phyloP scores from a whole-genome alignment of 2,329 filamentous ascomycete genomes.

The Claviceps purpurea region DNA sequence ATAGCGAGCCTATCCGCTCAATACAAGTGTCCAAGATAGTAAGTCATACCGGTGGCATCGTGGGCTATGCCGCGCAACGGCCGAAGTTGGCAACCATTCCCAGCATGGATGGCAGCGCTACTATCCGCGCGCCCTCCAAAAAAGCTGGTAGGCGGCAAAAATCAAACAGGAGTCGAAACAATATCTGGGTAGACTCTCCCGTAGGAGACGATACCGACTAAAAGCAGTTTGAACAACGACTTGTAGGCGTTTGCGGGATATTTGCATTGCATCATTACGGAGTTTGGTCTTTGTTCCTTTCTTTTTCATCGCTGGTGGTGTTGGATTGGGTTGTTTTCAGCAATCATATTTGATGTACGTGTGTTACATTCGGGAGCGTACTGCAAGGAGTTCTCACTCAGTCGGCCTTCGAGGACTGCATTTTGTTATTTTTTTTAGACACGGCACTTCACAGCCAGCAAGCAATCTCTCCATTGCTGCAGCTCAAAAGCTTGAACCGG shows the following conservation, averaged over 20 bases:
- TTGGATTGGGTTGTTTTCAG: neutral
- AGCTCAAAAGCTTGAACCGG: neutral
- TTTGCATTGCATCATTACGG: neutral
- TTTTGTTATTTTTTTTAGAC: neutral
- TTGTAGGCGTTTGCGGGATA: neutral
- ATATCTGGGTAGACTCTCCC: conserved; percentile 18
- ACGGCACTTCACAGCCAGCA: neutral
- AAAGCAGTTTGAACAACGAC: neutral
- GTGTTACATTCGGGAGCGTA: conserved; percentile 6
- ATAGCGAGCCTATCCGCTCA: conserved; percentile 16
- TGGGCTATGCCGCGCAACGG: conserved; percentile 24
- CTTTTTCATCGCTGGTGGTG: neutral
- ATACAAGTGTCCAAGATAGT: conserved; percentile 13
- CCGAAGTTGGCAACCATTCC: conserved; percentile 34
- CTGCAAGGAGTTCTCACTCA: conserved; percentile 5
- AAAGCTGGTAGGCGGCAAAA: conserved; percentile 17
- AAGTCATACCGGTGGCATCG: conserved; percentile 14
- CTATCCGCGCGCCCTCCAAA: conserved; percentile 16
- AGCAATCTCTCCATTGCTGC: neutral
- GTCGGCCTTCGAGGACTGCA: conserved; percentile 3
- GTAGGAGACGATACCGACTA: conserved; percentile 25
- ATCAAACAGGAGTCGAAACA: conserved; percentile 16
- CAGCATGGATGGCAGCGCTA: conserved; percentile 24
- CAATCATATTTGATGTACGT: conserved; percentile 5
- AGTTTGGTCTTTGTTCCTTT: neutral